Evolutionary conservation across 2,329 filamentous ascomycete species (phyloP).

Genomic region (Sordariomycetes sp.): DNA sequence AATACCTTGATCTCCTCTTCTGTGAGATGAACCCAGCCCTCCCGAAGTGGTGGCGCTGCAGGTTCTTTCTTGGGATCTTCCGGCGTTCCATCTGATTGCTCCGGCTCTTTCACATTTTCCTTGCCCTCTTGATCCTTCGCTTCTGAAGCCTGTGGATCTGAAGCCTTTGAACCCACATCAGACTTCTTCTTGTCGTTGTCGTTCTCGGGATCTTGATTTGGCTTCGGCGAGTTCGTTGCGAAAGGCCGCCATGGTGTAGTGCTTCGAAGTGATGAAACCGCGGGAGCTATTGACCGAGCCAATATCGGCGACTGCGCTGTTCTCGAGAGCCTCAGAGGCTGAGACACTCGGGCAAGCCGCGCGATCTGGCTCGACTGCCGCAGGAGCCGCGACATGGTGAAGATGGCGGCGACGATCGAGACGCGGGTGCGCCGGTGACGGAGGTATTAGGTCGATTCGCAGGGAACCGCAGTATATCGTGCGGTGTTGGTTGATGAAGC

Average conservation of each 20-base stretch:
- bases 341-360: constrained; percentile 48
- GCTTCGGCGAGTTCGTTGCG: constrained; percentile 26
- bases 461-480: constrained; percentile 20
- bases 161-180: constrained; percentile 17
- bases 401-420: constrained; percentile 15
- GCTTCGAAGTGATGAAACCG: constrained; percentile 23
- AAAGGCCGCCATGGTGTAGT: constrained; percentile 23
- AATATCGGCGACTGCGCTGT: constrained; percentile 25
- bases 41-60: constrained; percentile 23
- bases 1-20: constrained; percentile 42
- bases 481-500: constrained; percentile 12
- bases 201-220: constrained; percentile 12
- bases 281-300: constrained; percentile 22
- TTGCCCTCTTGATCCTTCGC: constrained; percentile 35
- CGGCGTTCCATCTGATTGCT: constrained; percentile 10
- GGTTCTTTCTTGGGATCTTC: constrained; percentile 2
- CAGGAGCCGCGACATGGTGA: constrained; percentile 55
- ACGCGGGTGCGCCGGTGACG: constrained; percentile 22
- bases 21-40: constrained; percentile 36
- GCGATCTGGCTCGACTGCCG: constrained; percentile 59
- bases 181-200: constrained; percentile 8
- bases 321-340: constrained; percentile 40
- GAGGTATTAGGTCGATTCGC: constrained; percentile 5
- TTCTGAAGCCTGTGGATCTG: not conserved
- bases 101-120: no score